Evolutionary conservation across 2,329 filamentous ascomycete species (phyloP), one percentile per base, ranked within the genome.

Genomic region (Atkinsonella hypoxylon): DNA sequence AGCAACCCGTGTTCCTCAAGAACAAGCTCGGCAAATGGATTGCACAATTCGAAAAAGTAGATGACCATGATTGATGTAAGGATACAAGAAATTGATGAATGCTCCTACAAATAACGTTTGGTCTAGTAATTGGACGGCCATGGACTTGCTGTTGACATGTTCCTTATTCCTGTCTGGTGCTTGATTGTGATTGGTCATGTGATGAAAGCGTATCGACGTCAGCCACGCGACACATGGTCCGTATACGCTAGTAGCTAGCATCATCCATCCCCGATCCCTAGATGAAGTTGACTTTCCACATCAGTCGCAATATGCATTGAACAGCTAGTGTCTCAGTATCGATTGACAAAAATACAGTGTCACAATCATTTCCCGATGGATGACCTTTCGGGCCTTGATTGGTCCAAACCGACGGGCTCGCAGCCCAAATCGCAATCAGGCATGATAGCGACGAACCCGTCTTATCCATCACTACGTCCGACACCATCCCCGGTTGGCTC

Each of bases 361-460:
- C 42, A 36, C 47, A 34, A 32, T 20, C 44, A 31, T 31, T 53
- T 53, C 51, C 69, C 61, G 51, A 83, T 83, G 80, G 77, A 83
- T 58, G 79, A 83, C 66, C 74, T 83, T 46, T 74, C 76, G 45
- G 73, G 76, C 56, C 70, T 83, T 58, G 76, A 77, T 65, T 83
- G 79, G 79, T 77, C 66, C 54, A 74, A 76, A 63, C 58, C 67
- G 42, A 54, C 57, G 18, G 58, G 56, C 45, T 55, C 55, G 43
- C 64, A 64, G 53, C 56, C 63, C 47, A 67, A 65, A 49, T 64
- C 67, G 53, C 67, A 72, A 13, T 32, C 42, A 13, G 41, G 12
- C 13, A 39, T 36, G 6, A 41, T 47, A 45, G 59, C 70, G 52
- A 65, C 70, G 62, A 72, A 71, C 58, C 61, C 69, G 53, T 63